These are phyloP conservation scores for Cordyceps tenuipes DNA, from an alignment of 2,329 filamentous ascomycete species.

Conservation along the genomic window DNA sequence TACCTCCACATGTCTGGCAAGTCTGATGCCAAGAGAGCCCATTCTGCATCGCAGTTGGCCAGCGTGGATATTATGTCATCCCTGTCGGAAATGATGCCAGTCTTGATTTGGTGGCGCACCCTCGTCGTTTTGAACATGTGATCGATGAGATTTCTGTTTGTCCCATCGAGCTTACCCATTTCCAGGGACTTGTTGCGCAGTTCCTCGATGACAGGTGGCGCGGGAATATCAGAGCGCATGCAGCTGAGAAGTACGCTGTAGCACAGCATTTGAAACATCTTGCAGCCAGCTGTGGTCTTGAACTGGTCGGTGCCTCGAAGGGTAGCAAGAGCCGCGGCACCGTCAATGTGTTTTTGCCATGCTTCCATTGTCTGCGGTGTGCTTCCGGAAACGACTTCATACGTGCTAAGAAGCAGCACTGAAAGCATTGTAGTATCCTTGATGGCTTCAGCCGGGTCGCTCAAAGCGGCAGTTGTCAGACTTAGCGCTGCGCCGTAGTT, in stretches of 20 bases:
- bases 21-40: slow-evolving; percentile 29
- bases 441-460: slow-evolving; percentile 32
- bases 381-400: slow-evolving; percentile 43
- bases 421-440: slow-evolving; percentile 45
- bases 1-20: slow-evolving; percentile 36
- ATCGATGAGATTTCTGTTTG: slow-evolving; percentile 34
- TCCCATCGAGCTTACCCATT: slow-evolving; percentile 27
- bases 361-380: slow-evolving; percentile 38
- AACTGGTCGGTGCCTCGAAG: slow-evolving; percentile 42
- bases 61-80: slow-evolving; percentile 29
- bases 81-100: slow-evolving; percentile 26
- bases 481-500: slow-evolving; percentile 43
- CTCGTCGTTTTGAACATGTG: slow-evolving; percentile 38
- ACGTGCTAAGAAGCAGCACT: slow-evolving; percentile 47
- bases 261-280: slow-evolving; percentile 47
- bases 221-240: slow-evolving; percentile 38
- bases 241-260: slow-evolving; percentile 44
- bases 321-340: slow-evolving; percentile 41
- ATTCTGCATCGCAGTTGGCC: slow-evolving; percentile 34
- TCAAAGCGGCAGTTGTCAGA: slow-evolving; percentile 42
- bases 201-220: slow-evolving; percentile 39
- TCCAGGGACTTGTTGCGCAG: slow-evolving; percentile 35
- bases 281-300: slow-evolving; percentile 33
- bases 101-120: slow-evolving; percentile 38
- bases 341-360: slow-evolving; percentile 46